Percentiles rank a stretch among this genome's conserved stretches.
These are phyloP conservation scores for Cryptosporidium andersoni DNA, from an alignment of 169 alveolate genomes.

Conservation along the genomic window DNA sequence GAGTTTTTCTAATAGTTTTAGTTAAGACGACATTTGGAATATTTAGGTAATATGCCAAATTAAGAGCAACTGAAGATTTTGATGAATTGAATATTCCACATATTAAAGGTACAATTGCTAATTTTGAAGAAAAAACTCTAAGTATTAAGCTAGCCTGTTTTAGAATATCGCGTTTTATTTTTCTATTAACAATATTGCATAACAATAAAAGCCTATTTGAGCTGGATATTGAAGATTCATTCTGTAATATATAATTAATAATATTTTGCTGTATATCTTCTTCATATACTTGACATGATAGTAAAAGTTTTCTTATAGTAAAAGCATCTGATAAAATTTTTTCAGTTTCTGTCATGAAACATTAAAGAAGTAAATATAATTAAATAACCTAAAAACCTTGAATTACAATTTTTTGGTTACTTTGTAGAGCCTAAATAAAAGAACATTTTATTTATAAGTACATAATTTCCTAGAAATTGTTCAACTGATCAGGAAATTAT, in stretches of 20 bases:
- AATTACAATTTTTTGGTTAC: no score
- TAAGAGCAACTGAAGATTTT: slow-evolving; percentile 13
- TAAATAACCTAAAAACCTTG: no score
- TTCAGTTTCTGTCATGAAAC: neutral
- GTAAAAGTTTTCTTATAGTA: slow-evolving; percentile 20
- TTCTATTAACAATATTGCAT: neutral
- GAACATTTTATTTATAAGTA: no score
- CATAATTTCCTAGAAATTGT: no score
- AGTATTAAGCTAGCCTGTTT: slow-evolving; percentile 9
- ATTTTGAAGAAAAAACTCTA: slow-evolving; percentile 18
- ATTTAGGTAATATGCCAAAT: slow-evolving; percentile 20
- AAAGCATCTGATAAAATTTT: neutral
- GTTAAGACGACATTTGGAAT: slow-evolving; percentile 57
- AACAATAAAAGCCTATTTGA: neutral
- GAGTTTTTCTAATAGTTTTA: slow-evolving; percentile 24
- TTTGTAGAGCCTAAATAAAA: no score
- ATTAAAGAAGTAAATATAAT: neutral
- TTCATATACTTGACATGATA: slow-evolving; percentile 31
- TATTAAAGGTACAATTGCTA: slow-evolving; percentile 50
- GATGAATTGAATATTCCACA: slow-evolving; percentile 31
- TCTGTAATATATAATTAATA: slow-evolving; percentile 2
- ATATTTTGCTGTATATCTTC: slow-evolving; percentile 12
- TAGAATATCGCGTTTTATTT: slow-evolving; percentile 8
- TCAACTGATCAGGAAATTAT: no score
- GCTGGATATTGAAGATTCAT: neutral